Evolutionary conservation across 352 stramenopile species (phyloP), one percentile per base, ranked within the genome.

Genomic region (Elongisporangium anandrum): DNA sequence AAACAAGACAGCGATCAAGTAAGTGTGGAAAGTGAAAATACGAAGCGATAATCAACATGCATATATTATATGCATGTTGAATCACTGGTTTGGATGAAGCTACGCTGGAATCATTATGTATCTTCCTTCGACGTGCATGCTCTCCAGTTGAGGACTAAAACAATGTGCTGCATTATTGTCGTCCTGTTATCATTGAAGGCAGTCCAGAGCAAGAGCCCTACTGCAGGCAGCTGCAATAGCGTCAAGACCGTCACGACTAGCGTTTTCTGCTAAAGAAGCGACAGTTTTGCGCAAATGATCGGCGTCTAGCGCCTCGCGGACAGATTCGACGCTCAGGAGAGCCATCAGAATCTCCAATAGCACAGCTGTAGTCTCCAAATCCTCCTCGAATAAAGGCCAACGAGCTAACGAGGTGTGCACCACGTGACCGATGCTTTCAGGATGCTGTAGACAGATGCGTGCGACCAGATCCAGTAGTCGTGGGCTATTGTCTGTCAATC

Each of bases 341-440:
- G 59, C 49, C 13, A 70, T 57, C 12, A 89, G 52, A 16, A 89
- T 57, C 34, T 85, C 64, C 12, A 89, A 62, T 13, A 74, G 77
- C 17, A 85, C 60, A 41, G 85, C 57, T 5, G 85, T 71, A n/a
- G 74, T 59, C 48, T 89, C 79, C 2, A 85, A 57, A 54, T 89
- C 79, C 26, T 89, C 79, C 60, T 89, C 79, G 55, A 81, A 89
- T 21, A 89, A 56, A 4, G 79, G 79, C 79, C 79, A 89, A 26
- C 68, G 68, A 51, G 70, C 59, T 15, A 89, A 65, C 45, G 71
- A 68, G 23, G 80, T 66, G 47, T 80, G 73, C 20, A 87, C 63
- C 15, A 71, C 74, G 24, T 76, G 65, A 2, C 64, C 74, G 19
- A 89, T 59, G 1, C 63, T 66, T 12, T 75, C 65, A 1, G 65